These are phyloP conservation scores for Acidiella bohemica DNA, from an alignment of 495 filamentous ascomycete species.

Conservation along the genomic window DNA sequence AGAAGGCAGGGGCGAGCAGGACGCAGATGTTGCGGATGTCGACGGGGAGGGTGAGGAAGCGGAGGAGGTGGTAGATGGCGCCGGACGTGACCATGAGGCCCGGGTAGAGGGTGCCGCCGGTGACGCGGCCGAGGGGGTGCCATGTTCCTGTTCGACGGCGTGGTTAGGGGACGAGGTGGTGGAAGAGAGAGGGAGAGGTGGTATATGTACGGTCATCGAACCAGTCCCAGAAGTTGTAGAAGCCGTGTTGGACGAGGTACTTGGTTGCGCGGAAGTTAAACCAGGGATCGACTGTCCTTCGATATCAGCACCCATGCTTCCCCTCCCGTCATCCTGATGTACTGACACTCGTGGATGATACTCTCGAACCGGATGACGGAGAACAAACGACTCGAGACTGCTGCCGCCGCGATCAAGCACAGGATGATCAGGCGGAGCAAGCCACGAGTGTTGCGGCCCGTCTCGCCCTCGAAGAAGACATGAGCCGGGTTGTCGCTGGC, in stretches of 20 bases:
- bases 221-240: slow-evolving; percentile 99
- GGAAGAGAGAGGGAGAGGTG: neutral
- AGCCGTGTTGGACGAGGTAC: slow-evolving; percentile 90
- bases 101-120: slow-evolving; percentile 94
- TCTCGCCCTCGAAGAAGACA: slow-evolving; percentile 49
- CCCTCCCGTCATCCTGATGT: too few species aligned
- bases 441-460: slow-evolving; percentile 63
- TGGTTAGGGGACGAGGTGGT: neutral
- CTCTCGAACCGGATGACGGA: slow-evolving; percentile 98
- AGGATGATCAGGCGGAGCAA: slow-evolving; percentile 87
- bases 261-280: slow-evolving; percentile 99
- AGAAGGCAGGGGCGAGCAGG: slow-evolving; percentile 88
- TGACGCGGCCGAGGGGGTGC: slow-evolving; percentile 97
- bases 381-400: slow-evolving; percentile 89
- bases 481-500: neutral
- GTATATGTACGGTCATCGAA: slow-evolving; percentile 83
- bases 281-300: slow-evolving; percentile 84
- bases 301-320: slow-evolving; percentile 25
- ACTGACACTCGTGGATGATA: slow-evolving; percentile 97
- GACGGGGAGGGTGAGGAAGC: slow-evolving; percentile 81
- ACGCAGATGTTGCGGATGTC: slow-evolving; percentile 99
- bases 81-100: slow-evolving; percentile 99
- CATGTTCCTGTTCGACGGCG: slow-evolving; percentile 80
- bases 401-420: slow-evolving; percentile 78
- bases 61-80: slow-evolving; percentile 86